A percentile compares a stretch with the other conserved stretches of the same genome.
These are phyloP conservation scores for Paxillus ammoniavirescens DNA, from an alignment of 768 basidiomycete species.

Conservation along the genomic window DNA sequence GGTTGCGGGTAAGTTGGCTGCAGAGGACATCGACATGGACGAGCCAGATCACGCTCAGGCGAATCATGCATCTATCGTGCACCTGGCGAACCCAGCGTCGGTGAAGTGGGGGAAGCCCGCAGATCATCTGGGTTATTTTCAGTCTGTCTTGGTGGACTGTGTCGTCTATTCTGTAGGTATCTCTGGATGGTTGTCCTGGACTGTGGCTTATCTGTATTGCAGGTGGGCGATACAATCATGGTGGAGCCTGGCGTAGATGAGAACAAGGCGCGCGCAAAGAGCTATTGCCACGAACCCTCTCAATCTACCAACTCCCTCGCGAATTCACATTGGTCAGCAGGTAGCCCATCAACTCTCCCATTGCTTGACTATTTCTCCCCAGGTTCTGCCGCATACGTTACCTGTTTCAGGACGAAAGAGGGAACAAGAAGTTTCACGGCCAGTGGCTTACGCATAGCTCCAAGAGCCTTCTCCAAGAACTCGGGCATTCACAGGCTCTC, in stretches of 20 bases:
- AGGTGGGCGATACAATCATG: constrained; percentile 67
- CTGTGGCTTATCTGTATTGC: constrained; percentile 8
- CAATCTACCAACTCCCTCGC: constrained; percentile 55
- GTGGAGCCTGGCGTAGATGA: constrained; percentile 56
- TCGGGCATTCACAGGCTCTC: constrained; percentile 59
- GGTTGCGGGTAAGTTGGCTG: constrained; percentile 31
- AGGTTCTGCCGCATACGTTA: constrained; percentile 76
- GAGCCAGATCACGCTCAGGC: constrained; percentile 5
- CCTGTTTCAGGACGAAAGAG: constrained; percentile 46
- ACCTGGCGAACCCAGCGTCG: constrained; percentile 28
- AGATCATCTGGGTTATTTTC: constrained; percentile 35
- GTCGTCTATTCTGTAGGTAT: constrained; percentile 50
- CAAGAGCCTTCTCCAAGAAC: constrained; percentile 65
- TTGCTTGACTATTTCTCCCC: not conserved
- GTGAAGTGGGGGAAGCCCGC: constrained; percentile 35
- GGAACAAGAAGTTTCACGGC: constrained; percentile 59
- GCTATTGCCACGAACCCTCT: constrained; percentile 38
- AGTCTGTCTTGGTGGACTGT: constrained; percentile 54
- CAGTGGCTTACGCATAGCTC: constrained; percentile 68
- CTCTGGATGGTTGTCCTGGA: not conserved
- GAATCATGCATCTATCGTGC: constrained; percentile 17
- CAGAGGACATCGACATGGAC: constrained; percentile 28
- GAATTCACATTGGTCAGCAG: constrained; percentile 58
- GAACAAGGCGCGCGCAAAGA: constrained; percentile 39
- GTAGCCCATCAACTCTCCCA: not conserved